A percentile compares a stretch with the other conserved stretches of the same genome.
Conservation (phyloP, 257 asterid genomes). For the Petunia axillaris region DNA sequence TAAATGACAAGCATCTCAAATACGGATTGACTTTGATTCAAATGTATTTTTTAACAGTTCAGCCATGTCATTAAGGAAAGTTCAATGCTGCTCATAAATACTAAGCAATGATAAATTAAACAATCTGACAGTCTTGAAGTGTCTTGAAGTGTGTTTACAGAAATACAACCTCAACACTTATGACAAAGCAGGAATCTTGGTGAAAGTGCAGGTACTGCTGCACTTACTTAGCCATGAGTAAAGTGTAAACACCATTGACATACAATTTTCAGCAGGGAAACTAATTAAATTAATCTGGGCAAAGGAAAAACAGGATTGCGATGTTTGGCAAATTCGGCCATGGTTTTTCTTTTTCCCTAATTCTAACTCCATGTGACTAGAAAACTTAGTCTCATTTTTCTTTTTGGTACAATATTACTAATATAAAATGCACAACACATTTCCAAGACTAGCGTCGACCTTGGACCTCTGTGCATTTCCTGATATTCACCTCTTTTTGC, state of each 20-base stretch:
- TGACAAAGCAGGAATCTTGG: not conserved
- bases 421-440: not conserved
- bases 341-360: not conserved
- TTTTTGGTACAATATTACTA: not conserved
- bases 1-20: constrained; percentile 20
- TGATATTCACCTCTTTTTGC: constrained; percentile 7
- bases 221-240: constrained; percentile 19
- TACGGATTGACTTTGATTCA: not conserved
- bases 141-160: not conserved
- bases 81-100: not conserved
- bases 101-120: not conserved
- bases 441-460: not conserved
- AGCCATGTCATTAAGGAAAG: not conserved
- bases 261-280: not conserved
- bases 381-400: not conserved
- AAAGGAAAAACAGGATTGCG: constrained; percentile 9
- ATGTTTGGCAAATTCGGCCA: not conserved
- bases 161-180: not conserved
- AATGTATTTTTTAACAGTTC: not conserved
- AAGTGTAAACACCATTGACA: constrained; percentile 14
- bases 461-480: not conserved
- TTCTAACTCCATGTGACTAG: not conserved
- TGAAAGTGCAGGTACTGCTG: not conserved
- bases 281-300: not conserved
- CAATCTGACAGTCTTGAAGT: not conserved